A percentile compares a stretch with the other conserved stretches of the same genome.
These are phyloP conservation scores for Yarrowia hollandica DNA, from an alignment of 805 yeast genomes.

Conservation along the genomic window DNA sequence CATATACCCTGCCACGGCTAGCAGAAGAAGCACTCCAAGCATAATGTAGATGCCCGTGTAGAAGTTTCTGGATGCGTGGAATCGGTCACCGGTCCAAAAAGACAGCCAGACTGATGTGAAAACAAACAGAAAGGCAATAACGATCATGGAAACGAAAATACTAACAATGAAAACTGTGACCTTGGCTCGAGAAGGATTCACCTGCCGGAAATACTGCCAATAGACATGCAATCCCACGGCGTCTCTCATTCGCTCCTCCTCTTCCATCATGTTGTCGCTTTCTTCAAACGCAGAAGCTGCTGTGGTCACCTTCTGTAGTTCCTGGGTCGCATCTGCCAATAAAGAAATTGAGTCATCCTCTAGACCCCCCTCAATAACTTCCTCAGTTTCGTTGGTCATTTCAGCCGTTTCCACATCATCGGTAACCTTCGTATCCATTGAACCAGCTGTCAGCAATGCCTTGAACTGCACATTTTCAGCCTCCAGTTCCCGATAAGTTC, in stretches of 20 bases:
- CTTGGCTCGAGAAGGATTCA: constrained; percentile 46
- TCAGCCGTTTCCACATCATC: constrained; percentile 35
- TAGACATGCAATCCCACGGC: constrained; percentile 46
- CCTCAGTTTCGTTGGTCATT: constrained; percentile 30
- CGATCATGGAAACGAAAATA: constrained; percentile 50
- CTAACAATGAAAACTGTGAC: constrained; percentile 44
- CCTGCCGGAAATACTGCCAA: constrained; percentile 51
- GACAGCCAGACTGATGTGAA: constrained; percentile 56
- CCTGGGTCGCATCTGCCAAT: constrained; percentile 21
- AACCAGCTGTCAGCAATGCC: constrained; percentile 43
- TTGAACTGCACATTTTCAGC: constrained; percentile 50
- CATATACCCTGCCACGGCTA: constrained; percentile 47
- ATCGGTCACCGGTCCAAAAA: constrained; percentile 69
- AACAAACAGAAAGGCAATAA: constrained; percentile 2
- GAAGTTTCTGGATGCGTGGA: constrained; percentile 51
- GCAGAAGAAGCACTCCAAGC: constrained; percentile 54
- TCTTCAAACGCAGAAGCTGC: constrained; percentile 28
- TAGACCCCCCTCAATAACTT: background rate
- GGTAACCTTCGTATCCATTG: constrained; percentile 38
- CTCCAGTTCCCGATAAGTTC: constrained; percentile 57
- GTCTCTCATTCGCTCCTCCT: constrained; percentile 30
- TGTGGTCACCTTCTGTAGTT: constrained; percentile 32
- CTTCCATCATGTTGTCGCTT: constrained; percentile 31
- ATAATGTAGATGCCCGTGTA: constrained; percentile 68
- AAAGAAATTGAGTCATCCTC: background rate